These are phyloP conservation scores for Reutealis trisperma DNA, from an alignment of 345 rosid genomes.

Conservation along the genomic window DNA sequence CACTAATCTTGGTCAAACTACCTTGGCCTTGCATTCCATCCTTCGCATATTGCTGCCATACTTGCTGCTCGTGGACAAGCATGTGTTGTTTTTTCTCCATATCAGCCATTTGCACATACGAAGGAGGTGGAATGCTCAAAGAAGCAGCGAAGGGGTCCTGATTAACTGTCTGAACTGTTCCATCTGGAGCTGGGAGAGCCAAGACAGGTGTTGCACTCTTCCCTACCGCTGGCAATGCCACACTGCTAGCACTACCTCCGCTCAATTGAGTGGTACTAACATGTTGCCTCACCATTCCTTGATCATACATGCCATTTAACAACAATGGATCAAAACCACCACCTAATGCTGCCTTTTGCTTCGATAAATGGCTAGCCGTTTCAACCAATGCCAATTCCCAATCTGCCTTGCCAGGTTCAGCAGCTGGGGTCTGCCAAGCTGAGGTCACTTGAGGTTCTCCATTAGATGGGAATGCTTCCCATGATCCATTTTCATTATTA, in stretches of 20 bases:
- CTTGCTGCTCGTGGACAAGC: conserved; percentile 63
- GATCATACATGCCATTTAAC: conserved; percentile 91
- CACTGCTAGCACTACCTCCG: conserved; percentile 87
- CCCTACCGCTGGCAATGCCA: conserved; percentile 62
- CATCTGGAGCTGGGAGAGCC: conserved; percentile 76
- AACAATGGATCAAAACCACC: conserved; percentile 86
- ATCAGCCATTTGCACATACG: conserved; percentile 70
- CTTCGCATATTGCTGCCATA: conserved; percentile 64
- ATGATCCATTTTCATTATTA: conserved; percentile 53
- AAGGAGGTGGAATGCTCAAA: conserved; percentile 56
- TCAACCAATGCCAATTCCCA: conserved; percentile 96
- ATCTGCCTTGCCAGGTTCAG: conserved; percentile 75
- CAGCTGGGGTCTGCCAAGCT: conserved; percentile 88
- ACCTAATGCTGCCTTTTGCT: conserved; percentile 71
- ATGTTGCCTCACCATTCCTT: conserved; percentile 72
- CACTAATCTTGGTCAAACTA: conserved; percentile 50
- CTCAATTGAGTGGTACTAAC: conserved; percentile 49
- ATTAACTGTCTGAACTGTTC: conserved; percentile 44
- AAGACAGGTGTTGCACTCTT: conserved; percentile 51
- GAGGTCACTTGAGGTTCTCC: conserved; percentile 66
- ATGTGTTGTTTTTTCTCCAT: conserved; percentile 72
- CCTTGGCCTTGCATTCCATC: conserved; percentile 84
- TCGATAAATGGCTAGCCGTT: conserved; percentile 68
- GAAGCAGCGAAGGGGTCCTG: conserved; percentile 73
- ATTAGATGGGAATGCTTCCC: conserved; percentile 82